Evolutionary conservation across 2,329 filamentous ascomycete species (phyloP), one percentile per base, ranked within the genome.

Genomic region (Raffaelea deltoideospora): DNA sequence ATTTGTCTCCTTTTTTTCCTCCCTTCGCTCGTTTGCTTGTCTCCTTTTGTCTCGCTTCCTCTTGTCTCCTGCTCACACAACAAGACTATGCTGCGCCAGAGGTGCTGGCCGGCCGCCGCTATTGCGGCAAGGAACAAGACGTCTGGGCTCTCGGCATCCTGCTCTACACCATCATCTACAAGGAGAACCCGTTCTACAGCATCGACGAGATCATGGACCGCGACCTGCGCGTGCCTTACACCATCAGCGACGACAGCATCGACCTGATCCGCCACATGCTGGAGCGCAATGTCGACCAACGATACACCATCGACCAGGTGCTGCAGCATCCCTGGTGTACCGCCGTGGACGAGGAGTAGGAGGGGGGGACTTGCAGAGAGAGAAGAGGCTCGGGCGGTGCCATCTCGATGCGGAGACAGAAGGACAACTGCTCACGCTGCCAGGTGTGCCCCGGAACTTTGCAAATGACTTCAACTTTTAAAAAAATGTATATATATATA

Each of bases 141-240:
- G 86, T 98, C 22, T 98, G 90, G 90, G 90, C 90, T 1, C 69
- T 98, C 14, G 90, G 90, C 19, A 96, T 98, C 50, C 70, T 98
- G 20, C 73, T 98, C 13, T 98, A 98, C 64, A 98, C 90, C 21
- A 95, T 98, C 52, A 81, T 96, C 51, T 98, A 98, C 69, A 98
- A 96, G 61, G 90, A 98, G 61, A 98, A 98, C 53, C 88, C 90
- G 1, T 98, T 95, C 58, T 96, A 96, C 68, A 92, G 82, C 58
- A 90, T 96, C 50, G 90, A 98, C 56, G 90, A 98, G 64, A 98
- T 98, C 52, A 92, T 96, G 73, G 90, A 98, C 55, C 87, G 88
- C 51, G 88, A 95, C 48, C 65, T 98, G 41, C 75, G 90, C 33
- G 79, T 98, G 21, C 90, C 90, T 0, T 95, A 83, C 54, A 72